Evolutionary conservation across 352 stramenopile genomes (phyloP).

Genomic region (Poterioochromonas sp.): DNA sequence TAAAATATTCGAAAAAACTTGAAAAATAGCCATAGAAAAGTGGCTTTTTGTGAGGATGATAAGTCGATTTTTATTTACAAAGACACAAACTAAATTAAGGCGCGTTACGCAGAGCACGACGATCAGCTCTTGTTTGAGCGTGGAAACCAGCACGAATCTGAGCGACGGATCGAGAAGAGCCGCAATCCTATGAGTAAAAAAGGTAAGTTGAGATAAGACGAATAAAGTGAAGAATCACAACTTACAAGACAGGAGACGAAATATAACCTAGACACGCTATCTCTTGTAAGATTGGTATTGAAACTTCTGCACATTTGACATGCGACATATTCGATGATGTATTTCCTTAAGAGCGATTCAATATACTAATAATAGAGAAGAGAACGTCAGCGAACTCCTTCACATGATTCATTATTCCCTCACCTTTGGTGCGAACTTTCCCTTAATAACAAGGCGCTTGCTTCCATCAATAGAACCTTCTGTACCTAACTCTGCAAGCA

Average conservation of each 20-base stretch:
- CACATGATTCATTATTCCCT: not conserved
- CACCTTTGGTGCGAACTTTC: slow-evolving; percentile 78
- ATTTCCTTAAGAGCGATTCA: slow-evolving; percentile 96
- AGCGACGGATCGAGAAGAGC: slow-evolving; percentile 86
- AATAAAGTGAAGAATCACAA: slow-evolving; percentile 34
- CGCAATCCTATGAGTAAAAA: slow-evolving; percentile 65
- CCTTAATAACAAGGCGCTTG: slow-evolving; percentile 93
- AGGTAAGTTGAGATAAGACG: slow-evolving; percentile 34
- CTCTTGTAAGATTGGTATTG: slow-evolving; percentile 92
- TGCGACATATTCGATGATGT: slow-evolving; percentile 98
- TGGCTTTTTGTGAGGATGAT: too few species aligned
- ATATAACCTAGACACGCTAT: slow-evolving; percentile 89
- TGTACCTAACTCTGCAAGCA: slow-evolving; percentile 96
- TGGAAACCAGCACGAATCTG: slow-evolving; percentile 97
- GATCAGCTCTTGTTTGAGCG: slow-evolving; percentile 70
- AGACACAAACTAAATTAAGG: too few species aligned
- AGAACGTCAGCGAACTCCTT: not conserved
- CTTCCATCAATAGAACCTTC: slow-evolving; percentile 98
- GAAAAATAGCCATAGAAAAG: too few species aligned
- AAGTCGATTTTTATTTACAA: too few species aligned
- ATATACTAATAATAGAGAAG: slow-evolving; percentile 75
- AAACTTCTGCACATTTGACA: slow-evolving; percentile 97
- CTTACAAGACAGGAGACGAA: slow-evolving; percentile 88
- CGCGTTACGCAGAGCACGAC: slow-evolving; percentile 35
- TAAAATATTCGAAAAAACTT: too few species aligned